Base-by-base conservation (phyloP, 2,329 filamentous ascomycete genomes). In the Arthrinium phaeospermum region DNA sequence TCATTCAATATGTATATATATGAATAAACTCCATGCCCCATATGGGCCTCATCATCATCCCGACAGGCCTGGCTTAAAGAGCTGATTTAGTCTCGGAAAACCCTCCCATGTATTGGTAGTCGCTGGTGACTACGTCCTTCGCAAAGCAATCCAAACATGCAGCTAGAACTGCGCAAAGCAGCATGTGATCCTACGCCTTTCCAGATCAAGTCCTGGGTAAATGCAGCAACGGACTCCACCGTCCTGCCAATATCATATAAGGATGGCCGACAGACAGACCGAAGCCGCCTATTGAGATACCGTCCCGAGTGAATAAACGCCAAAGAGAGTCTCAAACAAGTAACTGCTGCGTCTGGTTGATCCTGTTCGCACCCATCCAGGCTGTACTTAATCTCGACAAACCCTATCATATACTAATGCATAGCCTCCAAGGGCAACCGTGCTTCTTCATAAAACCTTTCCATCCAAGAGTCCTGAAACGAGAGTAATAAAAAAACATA, bases 401-500 rank as follows among this genome's bases (percentile, higher is more conserved):
- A 34, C 57, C 57, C 30, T 64, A 64, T 64, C 57, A 64, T 64
- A 64, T 64, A 64, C 57, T 64, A 64, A 64, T 64, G 57, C 57
- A 64, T 64, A 34, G 57, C 57, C 57, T 64, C 57, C 10, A 64
- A 14, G 34, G 57, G 34, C 57, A 64, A 64, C 57, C 57, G 34
- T 64, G 34, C 57, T 64, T 61, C 30, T 61, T 64, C 57, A 64
- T 64, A 64, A 64, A 41, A 41, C 57, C 57, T 64, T 64, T 37
- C 57, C 57, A 64, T 64, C 57, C 57, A 64, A 64, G 12, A 64
- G 57, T 64, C 57, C 57, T 64, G 57, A 64, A 64, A 41, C 57
- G 57, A 64, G 57, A 64, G 57, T 64, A 64, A 64, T 64, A 64
- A 64, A 64, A 64, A 64, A 64, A 64, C 57, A 64, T 41, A 64